These are phyloP conservation scores for Chlamydomonas incerta DNA, from an alignment of 139 green algal species.

Conservation along the genomic window DNA sequence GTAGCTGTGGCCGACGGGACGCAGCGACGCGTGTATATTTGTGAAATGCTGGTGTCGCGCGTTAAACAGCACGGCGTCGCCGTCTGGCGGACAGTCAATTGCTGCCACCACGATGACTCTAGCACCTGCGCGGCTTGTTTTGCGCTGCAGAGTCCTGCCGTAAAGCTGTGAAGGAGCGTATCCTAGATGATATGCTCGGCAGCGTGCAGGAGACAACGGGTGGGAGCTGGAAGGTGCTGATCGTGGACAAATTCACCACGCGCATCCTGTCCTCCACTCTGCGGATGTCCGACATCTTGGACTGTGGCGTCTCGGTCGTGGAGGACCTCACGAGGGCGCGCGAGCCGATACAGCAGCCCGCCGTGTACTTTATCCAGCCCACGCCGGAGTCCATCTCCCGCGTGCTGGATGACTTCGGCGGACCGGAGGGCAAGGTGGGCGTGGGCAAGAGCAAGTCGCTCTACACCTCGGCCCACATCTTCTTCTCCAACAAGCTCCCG, in stretches of 20 bases:
- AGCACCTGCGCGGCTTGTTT: background rate
- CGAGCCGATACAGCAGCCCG: conserved; percentile 79
- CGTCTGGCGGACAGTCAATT: no score
- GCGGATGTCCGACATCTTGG: conserved; percentile 48
- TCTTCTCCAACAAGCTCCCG: conserved; percentile 80
- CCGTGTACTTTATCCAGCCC: conserved; percentile 92
- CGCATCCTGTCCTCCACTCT: conserved; percentile 39
- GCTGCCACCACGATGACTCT: no score
- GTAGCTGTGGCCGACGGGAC: no score
- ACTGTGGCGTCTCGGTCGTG: conserved; percentile 64
- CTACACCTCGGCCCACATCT: conserved; percentile 89
- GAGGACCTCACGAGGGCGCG: conserved; percentile 80
- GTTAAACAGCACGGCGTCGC: no score
- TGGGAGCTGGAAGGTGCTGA: conserved; percentile 83
- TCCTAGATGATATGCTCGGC: conserved; percentile 82
- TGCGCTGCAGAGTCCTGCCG: conserved; percentile 49
- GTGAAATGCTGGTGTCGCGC: no score
- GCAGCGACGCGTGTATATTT: no score
- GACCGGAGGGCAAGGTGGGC: conserved; percentile 16
- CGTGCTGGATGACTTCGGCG: conserved; percentile 28
- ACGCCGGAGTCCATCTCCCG: conserved; percentile 42
- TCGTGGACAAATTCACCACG: conserved; percentile 86
- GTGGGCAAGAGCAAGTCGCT: conserved; percentile 21
- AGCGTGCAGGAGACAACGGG: conserved; percentile 58
- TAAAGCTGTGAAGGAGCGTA: conserved; percentile 48